Evolutionary conservation across 441 rosid genomes (phyloP).

Genomic region (Populus trichocarpa): DNA sequence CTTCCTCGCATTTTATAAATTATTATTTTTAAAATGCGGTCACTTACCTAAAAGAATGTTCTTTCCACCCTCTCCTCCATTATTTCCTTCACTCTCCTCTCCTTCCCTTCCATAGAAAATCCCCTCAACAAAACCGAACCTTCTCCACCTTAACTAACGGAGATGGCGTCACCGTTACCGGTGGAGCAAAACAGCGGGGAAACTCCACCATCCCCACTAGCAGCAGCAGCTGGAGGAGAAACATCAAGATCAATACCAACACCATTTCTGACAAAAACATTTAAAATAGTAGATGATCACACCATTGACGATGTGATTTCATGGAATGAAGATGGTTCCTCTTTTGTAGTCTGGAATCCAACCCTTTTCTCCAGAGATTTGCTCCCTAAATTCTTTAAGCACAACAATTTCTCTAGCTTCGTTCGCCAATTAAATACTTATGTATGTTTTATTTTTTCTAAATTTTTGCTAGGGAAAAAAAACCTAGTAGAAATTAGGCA

Average conservation of each 20-base stretch:
- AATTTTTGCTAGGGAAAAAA: background rate
- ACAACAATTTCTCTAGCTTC: slow-evolving; percentile 92
- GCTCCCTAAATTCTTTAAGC: slow-evolving; percentile 89
- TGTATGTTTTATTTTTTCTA: slow-evolving; percentile 36
- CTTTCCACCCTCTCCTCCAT: slow-evolving; percentile 7
- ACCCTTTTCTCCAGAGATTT: slow-evolving; percentile 85
- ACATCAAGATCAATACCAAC: slow-evolving; percentile 77
- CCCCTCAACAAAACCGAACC: slow-evolving; percentile 24
- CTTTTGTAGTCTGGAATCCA: slow-evolving; percentile 83
- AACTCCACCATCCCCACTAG: slow-evolving; percentile 1
- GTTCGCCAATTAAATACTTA: slow-evolving; percentile 97
- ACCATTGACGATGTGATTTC: slow-evolving; percentile 71
- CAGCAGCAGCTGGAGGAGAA: slow-evolving; percentile 22
- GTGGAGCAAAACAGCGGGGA: slow-evolving; percentile 44
- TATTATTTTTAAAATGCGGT: too few species aligned
- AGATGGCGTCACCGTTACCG: slow-evolving; percentile 36
- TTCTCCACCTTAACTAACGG: slow-evolving; percentile 29
- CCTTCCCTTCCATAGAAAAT: background rate
- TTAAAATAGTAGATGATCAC: slow-evolving; percentile 76
- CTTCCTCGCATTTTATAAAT: too few species aligned
- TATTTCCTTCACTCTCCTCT: background rate
- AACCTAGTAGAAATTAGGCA: background rate
- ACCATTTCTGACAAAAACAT: slow-evolving; percentile 84
- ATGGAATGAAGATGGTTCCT: slow-evolving; percentile 86
- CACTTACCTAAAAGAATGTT: background rate